A percentile compares a stretch with the other conserved stretches of the same genome.
These are phyloP conservation scores for Pestalotiopsis sp. DNA, from an alignment of 2,329 filamentous ascomycete genomes.

Conservation along the genomic window DNA sequence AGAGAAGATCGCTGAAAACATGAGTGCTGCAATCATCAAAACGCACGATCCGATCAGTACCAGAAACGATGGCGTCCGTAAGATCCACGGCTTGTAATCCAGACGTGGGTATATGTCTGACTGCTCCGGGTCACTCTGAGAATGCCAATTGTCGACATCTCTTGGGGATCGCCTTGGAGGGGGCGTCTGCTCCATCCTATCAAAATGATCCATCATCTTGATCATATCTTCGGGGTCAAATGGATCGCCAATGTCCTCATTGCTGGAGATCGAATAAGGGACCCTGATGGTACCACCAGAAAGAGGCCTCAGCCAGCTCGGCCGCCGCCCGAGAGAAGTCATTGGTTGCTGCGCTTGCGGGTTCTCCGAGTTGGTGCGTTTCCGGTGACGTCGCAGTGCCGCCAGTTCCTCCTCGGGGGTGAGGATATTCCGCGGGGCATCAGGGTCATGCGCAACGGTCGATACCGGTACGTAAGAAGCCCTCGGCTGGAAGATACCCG, in stretches of 20 bases:
- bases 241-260: background rate
- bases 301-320: background rate
- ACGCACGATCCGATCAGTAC: constrained; percentile 63
- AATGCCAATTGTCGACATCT: constrained; percentile 32
- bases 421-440: background rate
- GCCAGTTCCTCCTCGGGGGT: constrained; percentile 13
- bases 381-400: constrained; percentile 11
- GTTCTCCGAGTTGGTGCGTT: background rate
- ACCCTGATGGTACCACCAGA: constrained; percentile 5
- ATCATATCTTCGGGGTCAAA: background rate
- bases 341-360: background rate
- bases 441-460: background rate
- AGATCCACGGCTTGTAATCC: constrained; percentile 70
- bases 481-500: constrained; percentile 20
- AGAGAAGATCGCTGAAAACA: constrained; percentile 75
- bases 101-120: constrained; percentile 52
- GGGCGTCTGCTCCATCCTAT: background rate
- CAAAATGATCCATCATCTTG: constrained; percentile 10
- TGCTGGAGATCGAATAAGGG: background rate
- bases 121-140: constrained; percentile 36
- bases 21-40: constrained; percentile 71
- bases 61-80: constrained; percentile 68
- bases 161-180: constrained; percentile 21
- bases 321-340: background rate
- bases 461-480: constrained; percentile 2